These are phyloP conservation scores for Tephrocybe sp. DNA, from an alignment of 768 basidiomycete genomes.

Conservation along the genomic window DNA sequence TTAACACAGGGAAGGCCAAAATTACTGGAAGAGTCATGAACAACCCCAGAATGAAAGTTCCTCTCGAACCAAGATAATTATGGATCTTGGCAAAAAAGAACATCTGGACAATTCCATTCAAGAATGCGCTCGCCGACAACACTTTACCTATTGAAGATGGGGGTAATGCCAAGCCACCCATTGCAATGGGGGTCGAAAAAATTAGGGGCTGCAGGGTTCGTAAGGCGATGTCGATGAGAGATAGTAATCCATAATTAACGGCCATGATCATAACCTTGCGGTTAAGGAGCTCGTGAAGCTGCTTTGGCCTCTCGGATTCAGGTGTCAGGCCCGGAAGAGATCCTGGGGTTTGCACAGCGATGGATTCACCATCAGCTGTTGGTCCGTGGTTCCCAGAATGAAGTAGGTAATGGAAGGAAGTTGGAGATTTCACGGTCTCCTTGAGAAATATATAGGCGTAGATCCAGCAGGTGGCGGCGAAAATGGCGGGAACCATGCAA, in stretches of 20 bases:
- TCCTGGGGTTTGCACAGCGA: background rate
- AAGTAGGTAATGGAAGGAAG: slow-evolving; percentile 21
- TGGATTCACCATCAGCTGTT: background rate
- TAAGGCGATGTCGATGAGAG: slow-evolving; percentile 64
- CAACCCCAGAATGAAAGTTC: slow-evolving; percentile 52
- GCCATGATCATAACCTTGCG: slow-evolving; percentile 56
- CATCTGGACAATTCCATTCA: slow-evolving; percentile 64
- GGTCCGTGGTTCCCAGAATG: slow-evolving; percentile 10
- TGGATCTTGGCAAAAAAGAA: slow-evolving; percentile 67
- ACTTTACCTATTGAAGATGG: slow-evolving; percentile 66
- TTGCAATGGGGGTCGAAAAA: slow-evolving; percentile 62
- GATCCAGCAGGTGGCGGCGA: slow-evolving; percentile 51
- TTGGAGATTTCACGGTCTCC: slow-evolving; percentile 39
- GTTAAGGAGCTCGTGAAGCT: slow-evolving; percentile 49
- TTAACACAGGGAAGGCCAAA: slow-evolving; percentile 59
- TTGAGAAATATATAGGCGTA: slow-evolving; percentile 49
- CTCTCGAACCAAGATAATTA: slow-evolving; percentile 59
- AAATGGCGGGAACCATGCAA: slow-evolving; percentile 62
- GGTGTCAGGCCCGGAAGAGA: slow-evolving; percentile 6
- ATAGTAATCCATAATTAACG: slow-evolving; percentile 60
- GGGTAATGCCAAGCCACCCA: slow-evolving; percentile 68
- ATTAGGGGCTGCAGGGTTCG: slow-evolving; percentile 69
- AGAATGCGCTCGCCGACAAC: slow-evolving; percentile 54
- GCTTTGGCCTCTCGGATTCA: slow-evolving; percentile 30
- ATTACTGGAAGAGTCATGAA: slow-evolving; percentile 48